Base-by-base conservation (phyloP, 1,284 basidiomycete genomes). In the Apiotrichum veenhuisii region DNA sequence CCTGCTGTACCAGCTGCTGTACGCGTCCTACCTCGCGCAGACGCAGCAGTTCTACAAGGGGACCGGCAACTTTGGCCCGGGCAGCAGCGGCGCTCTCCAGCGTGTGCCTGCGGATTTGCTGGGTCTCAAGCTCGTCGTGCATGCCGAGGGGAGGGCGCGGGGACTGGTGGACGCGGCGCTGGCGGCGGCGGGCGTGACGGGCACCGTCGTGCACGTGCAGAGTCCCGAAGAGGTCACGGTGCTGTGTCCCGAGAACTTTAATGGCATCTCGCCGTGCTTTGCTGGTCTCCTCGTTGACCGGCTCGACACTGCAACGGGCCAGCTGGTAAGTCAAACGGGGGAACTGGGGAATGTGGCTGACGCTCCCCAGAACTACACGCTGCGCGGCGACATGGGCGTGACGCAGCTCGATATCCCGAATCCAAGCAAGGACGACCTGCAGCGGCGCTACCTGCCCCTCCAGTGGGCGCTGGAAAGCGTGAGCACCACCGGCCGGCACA, bases 381-480 rank as follows among this genome's bases (percentile, higher is more conserved):
- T 90, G 48, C 77, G 81, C 20, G 84, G 83, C 0, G 88, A 89
- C 67, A 80, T 78, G 4, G 87, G 88, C 9, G 75, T 89, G 26
- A 74, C 75, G 27, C 81, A 82, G 55, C 82, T 90, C 58, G 82
- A 89, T 64, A 87, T 88, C 4, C 76, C 79, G 34, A 78, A 79
- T 30, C 85, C 88, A 66, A 80, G 73, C 2, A 85, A 86, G 59
- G 87, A 89, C 73, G 85, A 85, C 64, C 56, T 67, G 23, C 87
- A 89, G 70, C 75, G 77, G 52, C 78, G 86, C 50, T 78, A 87
- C 27, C 69, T 90, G 20, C 88, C 88, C 1, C 68, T 90, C 17
- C 88, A 91, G 64, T 87, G 87, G 81, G 86, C 87, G 5, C 77
- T 91, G 34, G 88, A 90, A 64, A 79, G 83, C 66, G 86, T 85